Evolutionary conservation across 2,329 filamentous ascomycete species (phyloP), one percentile per base, ranked within the genome.

Genomic region (Colletotrichum chrysophilum): DNA sequence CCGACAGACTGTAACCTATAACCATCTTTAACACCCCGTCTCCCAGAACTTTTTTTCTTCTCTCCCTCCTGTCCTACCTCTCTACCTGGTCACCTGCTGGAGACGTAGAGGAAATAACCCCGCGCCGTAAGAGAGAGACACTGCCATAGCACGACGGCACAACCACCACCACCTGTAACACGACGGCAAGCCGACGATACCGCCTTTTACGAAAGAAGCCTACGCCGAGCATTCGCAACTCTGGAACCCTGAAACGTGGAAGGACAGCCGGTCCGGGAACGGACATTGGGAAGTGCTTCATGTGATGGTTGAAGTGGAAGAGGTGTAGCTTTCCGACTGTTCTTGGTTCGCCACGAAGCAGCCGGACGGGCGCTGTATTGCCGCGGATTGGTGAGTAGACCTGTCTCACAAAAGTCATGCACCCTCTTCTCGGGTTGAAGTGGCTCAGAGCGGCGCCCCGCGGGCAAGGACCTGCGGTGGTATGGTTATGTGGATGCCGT

Each of bases 321-420:
- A 75, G 78, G 78, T 84, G 80, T 83, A 83, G 81, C 81, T 82
- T 84, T 78, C 75, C 71, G 70, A 76, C 68, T 75, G 70, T 66
- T 48, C 70, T 75, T 78, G 75, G 74, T 76, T 76, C 73, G 76
- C 74, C 74, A 77, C 75, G 75, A 79, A 78, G 66, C 69, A 62
- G 75, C 74, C 67, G 76, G 58, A 73, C 64, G 77, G 71, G 70
- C 71, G 68, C 71, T 76, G 61, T 70, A 67, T 43, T 55, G 65
- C 79, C 83, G 81, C 84, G 82, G 81, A 81, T 83, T 82, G 84
- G 86, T 87, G 85, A 79, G 84, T 85, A 79, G 79, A 75, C 80
- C 81, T 65, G 83, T 86, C 81, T 79, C 82, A 86, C 84, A 81
- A 79, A 76, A 77, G 72, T 77, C 76, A 76, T 76, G 73, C 77